Evolutionary conservation across 352 stramenopile genomes (phyloP), one percentile per base, ranked within the genome.

Genomic region (Phytopythium chamaehyphon): DNA sequence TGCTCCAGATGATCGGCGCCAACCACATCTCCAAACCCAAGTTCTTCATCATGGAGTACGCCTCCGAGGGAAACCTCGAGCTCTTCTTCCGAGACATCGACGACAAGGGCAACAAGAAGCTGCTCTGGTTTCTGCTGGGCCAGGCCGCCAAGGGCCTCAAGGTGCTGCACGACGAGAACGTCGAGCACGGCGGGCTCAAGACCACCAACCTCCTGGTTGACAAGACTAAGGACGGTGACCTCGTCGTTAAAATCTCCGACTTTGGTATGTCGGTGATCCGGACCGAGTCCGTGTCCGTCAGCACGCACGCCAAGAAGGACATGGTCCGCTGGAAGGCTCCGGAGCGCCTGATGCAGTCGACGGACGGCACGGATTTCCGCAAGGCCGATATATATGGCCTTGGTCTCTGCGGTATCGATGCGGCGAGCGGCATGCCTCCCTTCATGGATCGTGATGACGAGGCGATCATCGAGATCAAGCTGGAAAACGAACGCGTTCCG

Each of bases 171-270:
- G 18, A 19, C 2, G 26, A 44, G 9, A 59, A 70, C 1, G 51
- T 85, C 10, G 59, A 92, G 18, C 86, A 96, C 48, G 73, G 86
- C 12, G 86, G 86, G n/a, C 67, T 96, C 9, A 96, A 96, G 55
- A 78, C 76, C 24, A 73, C 57, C 12, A 96, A 96, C 52, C 66
- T 95, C 36, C 66, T 96, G 2, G 43, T 91, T n/a, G 71, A 77
- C 6, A 59, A 63, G 12, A 28, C 47, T 4, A 38, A 55, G 14
- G 40, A 55, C 16, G 33, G 43, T 3, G 19, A 54, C 14, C 26
- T 50, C 36, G 63, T 54, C 0, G 51, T 58, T 1, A 73, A 73
- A 48, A 18, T 76, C 0, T 44, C 56, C 11, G 67, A 76, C 37
- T 76, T 76, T 54, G 54, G 54, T n/a, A 62, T 64, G 21, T 59